phyloP scores from a whole-genome alignment of 768 basidiomycete species.

The Pleurotus eryngii region DNA sequence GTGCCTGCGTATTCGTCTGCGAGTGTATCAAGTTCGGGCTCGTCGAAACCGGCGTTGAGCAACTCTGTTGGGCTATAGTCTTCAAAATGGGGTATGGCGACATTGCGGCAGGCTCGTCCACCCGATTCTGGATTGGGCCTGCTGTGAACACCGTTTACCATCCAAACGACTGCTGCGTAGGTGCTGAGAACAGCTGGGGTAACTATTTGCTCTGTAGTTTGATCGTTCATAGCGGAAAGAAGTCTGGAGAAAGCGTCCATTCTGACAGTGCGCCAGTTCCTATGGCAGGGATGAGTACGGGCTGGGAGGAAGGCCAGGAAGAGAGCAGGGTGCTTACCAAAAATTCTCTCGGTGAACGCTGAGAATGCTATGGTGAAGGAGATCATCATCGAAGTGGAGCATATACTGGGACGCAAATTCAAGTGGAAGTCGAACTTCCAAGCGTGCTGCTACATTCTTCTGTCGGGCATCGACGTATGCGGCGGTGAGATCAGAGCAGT shows the following conservation, averaged over 20 bases:
- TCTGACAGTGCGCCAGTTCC: not conserved
- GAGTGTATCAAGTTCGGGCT: not conserved
- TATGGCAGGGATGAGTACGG: not conserved
- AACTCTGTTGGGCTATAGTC: not conserved
- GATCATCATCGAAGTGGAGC: not conserved
- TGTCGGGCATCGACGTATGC: not conserved
- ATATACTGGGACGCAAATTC: not conserved
- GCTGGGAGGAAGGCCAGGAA: not conserved
- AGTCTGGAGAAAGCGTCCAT: not conserved
- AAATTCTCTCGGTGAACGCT: not conserved
- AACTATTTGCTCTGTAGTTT: not conserved
- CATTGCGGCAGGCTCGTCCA: not conserved
- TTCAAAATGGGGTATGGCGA: not conserved
- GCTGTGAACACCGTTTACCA: not conserved
- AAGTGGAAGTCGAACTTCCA: conserved; percentile 2
- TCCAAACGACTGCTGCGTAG: not conserved
- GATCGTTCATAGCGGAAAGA: not conserved
- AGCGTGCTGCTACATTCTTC: not conserved
- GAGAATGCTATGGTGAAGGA: not conserved
- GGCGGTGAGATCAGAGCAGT: not conserved
- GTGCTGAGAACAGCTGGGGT: not conserved
- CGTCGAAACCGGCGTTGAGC: not conserved
- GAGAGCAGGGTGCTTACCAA: not conserved
- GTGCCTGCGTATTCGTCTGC: not conserved
- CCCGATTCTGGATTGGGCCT: not conserved